These are phyloP conservation scores for Colletotrichum echinochloae DNA, from an alignment of 2,329 filamentous ascomycete species.

Conservation along the genomic window DNA sequence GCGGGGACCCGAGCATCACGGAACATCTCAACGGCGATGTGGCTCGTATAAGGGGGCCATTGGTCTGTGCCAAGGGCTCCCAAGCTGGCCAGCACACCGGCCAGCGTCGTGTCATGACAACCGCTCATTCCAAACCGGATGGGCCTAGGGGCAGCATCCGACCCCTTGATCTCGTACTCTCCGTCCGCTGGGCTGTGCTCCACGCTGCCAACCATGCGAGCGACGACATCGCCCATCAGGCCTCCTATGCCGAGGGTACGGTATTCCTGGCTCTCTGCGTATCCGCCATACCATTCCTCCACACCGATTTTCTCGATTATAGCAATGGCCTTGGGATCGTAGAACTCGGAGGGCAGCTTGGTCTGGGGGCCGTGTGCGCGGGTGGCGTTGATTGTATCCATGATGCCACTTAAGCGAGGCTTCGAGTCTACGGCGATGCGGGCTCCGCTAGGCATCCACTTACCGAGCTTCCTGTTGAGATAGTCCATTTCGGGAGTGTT, in stretches of 20 bases:
- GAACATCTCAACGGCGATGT: constrained; percentile 93
- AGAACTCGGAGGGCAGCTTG: constrained; percentile 85
- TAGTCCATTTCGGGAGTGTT: constrained; percentile 84
- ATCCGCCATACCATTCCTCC: constrained; percentile 95
- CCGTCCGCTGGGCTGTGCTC: constrained; percentile 68
- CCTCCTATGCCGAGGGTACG: constrained; percentile 88
- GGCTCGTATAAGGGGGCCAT: constrained; percentile 96
- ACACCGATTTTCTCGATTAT: constrained; percentile 82
- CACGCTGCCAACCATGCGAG: constrained; percentile 77
- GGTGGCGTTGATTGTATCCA: constrained; percentile 94
- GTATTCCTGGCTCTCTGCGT: constrained; percentile 86
- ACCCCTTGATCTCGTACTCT: constrained; percentile 60
- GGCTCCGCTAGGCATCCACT: constrained; percentile 83
- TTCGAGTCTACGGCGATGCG: constrained; percentile 85
- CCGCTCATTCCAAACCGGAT: constrained; percentile 85
- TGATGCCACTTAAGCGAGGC: constrained; percentile 87
- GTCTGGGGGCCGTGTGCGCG: constrained; percentile 86
- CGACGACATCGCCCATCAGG: constrained; percentile 85
- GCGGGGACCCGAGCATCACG: constrained; percentile 57
- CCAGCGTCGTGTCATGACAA: constrained; percentile 94
- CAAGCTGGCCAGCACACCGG: constrained; percentile 79
- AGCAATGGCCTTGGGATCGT: constrained; percentile 76
- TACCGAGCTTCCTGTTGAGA: constrained; percentile 79
- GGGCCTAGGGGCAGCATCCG: constrained; percentile 52
- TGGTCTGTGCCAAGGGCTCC: constrained; percentile 79